A percentile compares a stretch with the other conserved stretches of the same genome.
Conservation (phyloP, 495 filamentous ascomycete species). For the Neohortaea acidophila region DNA sequence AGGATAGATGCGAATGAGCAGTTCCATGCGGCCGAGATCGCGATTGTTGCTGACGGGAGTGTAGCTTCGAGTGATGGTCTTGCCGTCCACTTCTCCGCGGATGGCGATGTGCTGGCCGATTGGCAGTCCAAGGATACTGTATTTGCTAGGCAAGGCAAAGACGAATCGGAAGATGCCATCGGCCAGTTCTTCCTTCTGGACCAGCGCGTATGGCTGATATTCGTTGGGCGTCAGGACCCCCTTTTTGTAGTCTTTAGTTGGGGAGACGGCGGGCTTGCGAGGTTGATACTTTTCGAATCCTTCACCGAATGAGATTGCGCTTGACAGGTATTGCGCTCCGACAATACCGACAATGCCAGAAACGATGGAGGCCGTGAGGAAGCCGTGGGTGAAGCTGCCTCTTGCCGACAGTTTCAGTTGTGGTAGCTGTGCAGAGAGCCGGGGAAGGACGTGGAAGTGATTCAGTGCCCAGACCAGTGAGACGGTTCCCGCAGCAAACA, state of each 20-base stretch:
- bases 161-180: not conserved
- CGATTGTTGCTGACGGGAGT: not conserved
- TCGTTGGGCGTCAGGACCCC: not conserved
- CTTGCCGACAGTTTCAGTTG: not conserved
- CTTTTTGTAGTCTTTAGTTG: not conserved
- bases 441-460: no score
- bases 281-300: not conserved
- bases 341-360: not conserved
- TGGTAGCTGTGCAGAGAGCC: no score
- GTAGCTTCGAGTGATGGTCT: not conserved
- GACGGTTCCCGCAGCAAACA: no score
- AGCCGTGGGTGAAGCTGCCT: not conserved
- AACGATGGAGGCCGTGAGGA: conserved; percentile 21
- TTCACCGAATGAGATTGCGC: not conserved
- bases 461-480: no score
- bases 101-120: not conserved
- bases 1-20: not conserved
- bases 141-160: not conserved
- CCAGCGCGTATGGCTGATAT: conserved; percentile 17
- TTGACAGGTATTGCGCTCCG: not conserved
- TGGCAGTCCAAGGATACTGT: not conserved
- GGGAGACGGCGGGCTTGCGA: not conserved
- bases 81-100: not conserved
- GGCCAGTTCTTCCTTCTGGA: not conserved
- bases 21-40: not conserved